A percentile compares a stretch with the other conserved stretches of the same genome.
Evolutionary conservation across 768 basidiomycete genomes (phyloP).

Genomic region (Pleurotus platypus): DNA sequence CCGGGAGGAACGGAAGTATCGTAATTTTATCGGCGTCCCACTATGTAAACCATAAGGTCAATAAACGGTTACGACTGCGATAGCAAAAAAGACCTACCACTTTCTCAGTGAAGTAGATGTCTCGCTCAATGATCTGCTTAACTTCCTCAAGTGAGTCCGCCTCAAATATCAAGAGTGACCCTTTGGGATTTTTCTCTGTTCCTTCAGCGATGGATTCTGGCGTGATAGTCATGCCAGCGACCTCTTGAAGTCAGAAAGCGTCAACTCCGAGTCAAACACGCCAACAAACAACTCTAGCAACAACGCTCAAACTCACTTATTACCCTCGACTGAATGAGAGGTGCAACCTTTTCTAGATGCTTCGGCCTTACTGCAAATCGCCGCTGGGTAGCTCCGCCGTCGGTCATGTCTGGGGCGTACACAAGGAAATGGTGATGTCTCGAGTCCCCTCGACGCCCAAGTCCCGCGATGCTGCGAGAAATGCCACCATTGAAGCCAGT

Average conservation of each 20-base stretch:
- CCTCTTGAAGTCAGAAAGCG: conserved; percentile 25
- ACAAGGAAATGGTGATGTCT: conserved; percentile 39
- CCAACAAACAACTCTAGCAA: not conserved
- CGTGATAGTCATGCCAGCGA: conserved; percentile 47
- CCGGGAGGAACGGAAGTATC: conserved; percentile 19
- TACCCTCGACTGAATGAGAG: conserved; percentile 33
- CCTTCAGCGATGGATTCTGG: conserved; percentile 35
- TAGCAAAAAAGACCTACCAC: conserved; percentile 26
- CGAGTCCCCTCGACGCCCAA: not conserved
- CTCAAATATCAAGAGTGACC: conserved; percentile 49
- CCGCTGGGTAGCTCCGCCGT: conserved; percentile 34
- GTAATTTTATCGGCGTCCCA: conserved; percentile 11
- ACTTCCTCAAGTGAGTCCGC: conserved; percentile 46
- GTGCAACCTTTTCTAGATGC: conserved; percentile 38
- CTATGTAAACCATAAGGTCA: conserved; percentile 9
- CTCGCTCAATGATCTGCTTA: conserved; percentile 25
- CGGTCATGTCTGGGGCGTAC: conserved; percentile 53
- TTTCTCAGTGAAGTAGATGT: conserved; percentile 34
- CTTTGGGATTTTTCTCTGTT: conserved; percentile 39
- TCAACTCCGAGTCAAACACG: not conserved
- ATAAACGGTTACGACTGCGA: conserved; percentile 17
- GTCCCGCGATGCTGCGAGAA: too few species aligned
- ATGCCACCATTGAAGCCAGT: too few species aligned
- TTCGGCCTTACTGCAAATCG: conserved; percentile 42
- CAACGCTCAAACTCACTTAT: conserved; percentile 29